Evolutionary conservation across 805 yeast genomes (phyloP), one percentile per base, ranked within the genome.

Genomic region (Pichia californica): DNA sequence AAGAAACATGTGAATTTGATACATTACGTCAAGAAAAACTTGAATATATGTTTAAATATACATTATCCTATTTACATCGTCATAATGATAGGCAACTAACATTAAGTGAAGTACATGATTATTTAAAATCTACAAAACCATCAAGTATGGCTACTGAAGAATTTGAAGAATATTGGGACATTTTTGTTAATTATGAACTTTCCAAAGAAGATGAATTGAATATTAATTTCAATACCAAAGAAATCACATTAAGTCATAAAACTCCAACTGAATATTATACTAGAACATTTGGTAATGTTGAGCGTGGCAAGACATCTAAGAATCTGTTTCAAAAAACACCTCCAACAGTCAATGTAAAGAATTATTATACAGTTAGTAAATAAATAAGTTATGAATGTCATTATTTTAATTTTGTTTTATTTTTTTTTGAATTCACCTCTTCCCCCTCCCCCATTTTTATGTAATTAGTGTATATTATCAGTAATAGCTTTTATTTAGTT

Each of bases 131-230:
- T 11, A 75, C 70, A 36, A 64, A 56, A 40, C 47, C 58, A 35
- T 69, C 71, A 2, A 67, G 68, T 41, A 73, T 72, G 43, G 61
- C 72, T 1, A 75, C 70, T 43, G 79, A 77, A 29, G 93, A 86
- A 49, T 85, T 83, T 59, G 82, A 83, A 51, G 83, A 77, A 46
- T 69, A 84, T 46, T 88, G 95, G 95, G 56, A 57, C 21, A 81
- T 87, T 49, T 76, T 77, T 25, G 35, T 33, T 25, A 15, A 48
- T 15, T 15, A 28, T 16, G 48, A 45, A 19, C 18, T 48, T 15
- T 16, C 39, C 19, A 35, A 26, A 3, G 37, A 40, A 8, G 81
- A 84, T 34, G 86, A 79, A 60, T 72, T 82, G 58, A 77, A 74
- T 65, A 83, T 83, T 76, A 81, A 93, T 85, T 48, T 50, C 18